Evolutionary conservation across 1,284 basidiomycete genomes (phyloP).

Genomic region (Veloboletus limbatus): DNA sequence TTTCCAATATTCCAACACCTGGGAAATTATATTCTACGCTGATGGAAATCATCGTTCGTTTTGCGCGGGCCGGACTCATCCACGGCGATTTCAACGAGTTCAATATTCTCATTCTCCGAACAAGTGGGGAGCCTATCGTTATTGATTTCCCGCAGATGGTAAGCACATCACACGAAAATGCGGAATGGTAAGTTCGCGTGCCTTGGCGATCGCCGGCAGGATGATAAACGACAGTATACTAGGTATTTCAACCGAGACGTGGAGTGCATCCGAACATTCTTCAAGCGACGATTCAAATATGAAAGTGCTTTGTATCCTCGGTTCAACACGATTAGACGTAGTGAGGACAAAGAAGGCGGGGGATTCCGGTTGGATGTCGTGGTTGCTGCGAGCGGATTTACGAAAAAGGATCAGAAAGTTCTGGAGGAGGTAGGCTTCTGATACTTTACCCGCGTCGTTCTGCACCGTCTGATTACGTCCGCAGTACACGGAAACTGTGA

Average conservation of each 20-base stretch:
- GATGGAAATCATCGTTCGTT: conserved; percentile 95
- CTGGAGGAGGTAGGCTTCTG: conserved; percentile 72
- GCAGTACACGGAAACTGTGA: conserved; percentile 68
- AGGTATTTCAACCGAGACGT: conserved; percentile 99
- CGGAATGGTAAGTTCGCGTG: conserved; percentile 75
- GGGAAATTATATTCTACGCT: conserved; percentile 88
- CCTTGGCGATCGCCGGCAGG: conserved; percentile 15
- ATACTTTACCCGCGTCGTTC: conserved; percentile 10
- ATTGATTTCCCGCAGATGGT: conserved; percentile 99
- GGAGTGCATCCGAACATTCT: conserved; percentile 93
- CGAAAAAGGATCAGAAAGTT: conserved; percentile 74
- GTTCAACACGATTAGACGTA: conserved; percentile 65
- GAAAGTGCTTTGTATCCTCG: conserved; percentile 87
- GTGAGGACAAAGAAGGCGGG: conserved; percentile 43
- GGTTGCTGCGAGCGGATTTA: conserved; percentile 91
- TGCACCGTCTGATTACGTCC: conserved; percentile 20
- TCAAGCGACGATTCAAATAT: conserved; percentile 89
- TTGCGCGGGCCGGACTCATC: conserved; percentile 91
- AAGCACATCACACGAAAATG: conserved; percentile 94
- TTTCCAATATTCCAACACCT: conserved; percentile 79
- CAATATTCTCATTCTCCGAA: conserved; percentile 90
- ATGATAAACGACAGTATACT: conserved; percentile 11
- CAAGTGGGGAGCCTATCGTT: conserved; percentile 81
- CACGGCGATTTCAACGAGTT: conserved; percentile 99
- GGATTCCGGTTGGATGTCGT: conserved; percentile 80